Percentiles rank a stretch among this genome's conserved stretches.
phyloP scores from a whole-genome alignment of 441 rosid species.

The Raphanus hybrid region DNA sequence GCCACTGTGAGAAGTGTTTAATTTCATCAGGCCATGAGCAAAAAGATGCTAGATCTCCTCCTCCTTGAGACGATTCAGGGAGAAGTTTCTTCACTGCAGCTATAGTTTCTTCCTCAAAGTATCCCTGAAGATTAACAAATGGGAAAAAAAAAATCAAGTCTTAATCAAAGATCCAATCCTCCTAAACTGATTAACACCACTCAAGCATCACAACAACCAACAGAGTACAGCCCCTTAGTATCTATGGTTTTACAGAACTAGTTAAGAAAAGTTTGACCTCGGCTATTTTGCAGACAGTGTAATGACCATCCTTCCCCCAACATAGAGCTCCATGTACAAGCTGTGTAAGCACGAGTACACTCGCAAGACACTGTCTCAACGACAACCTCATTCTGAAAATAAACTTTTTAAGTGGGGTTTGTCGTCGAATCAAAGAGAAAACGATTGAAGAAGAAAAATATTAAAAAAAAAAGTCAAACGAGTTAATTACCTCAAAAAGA shows the following conservation, averaged over 20 bases:
- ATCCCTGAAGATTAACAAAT: slow-evolving; percentile 47
- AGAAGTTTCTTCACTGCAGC: slow-evolving; percentile 67
- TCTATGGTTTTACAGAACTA: not conserved
- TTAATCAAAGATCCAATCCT: too few relatives aligned
- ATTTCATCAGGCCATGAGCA: slow-evolving; percentile 91
- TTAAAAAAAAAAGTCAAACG: slow-evolving; percentile 6
- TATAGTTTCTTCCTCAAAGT: slow-evolving; percentile 66
- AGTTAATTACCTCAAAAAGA: slow-evolving; percentile 19
- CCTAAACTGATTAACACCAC: too few relatives aligned
- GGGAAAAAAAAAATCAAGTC: not conserved
- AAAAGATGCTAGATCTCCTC: slow-evolving; percentile 59
- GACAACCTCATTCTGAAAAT: slow-evolving; percentile 37
- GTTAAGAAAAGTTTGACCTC: slow-evolving; percentile 65
- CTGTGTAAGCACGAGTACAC: slow-evolving; percentile 55
- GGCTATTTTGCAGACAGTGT: slow-evolving; percentile 77
- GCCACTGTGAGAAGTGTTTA: slow-evolving; percentile 55
- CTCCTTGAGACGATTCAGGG: slow-evolving; percentile 74
- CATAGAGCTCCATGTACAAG: slow-evolving; percentile 57
- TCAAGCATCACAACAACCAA: too few relatives aligned
- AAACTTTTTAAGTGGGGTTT: not conserved
- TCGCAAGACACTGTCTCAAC: slow-evolving; percentile 45
- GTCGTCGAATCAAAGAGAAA: not conserved
- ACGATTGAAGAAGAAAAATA: not conserved
- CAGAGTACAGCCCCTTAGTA: too few relatives aligned
- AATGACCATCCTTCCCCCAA: slow-evolving; percentile 93